Percentiles rank a stretch among this genome's conserved stretches.
phyloP scores from a whole-genome alignment of 2,329 filamentous ascomycete species.

The Scedosporium apiospermum region DNA sequence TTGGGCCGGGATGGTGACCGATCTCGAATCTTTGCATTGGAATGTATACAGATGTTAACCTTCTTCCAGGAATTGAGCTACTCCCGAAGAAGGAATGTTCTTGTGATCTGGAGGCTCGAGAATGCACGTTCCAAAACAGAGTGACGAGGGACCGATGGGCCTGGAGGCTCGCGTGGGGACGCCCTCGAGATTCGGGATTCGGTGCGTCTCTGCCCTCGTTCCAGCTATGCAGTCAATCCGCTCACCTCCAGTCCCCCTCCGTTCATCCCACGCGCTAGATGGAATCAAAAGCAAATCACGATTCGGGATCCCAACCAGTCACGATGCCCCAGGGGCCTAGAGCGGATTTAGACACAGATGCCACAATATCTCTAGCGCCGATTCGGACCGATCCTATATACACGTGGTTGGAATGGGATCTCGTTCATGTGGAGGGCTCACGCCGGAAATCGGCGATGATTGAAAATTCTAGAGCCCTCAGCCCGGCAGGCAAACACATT shows the following conservation, averaged over 20 bases:
- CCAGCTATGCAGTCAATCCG: not conserved
- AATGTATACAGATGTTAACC: not conserved
- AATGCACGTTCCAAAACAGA: not conserved
- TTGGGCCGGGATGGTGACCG: no score
- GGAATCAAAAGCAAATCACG: not conserved
- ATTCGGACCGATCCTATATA: not conserved
- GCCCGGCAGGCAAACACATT: no score
- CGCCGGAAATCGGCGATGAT: no score
- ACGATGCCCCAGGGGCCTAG: not conserved
- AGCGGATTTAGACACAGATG: not conserved
- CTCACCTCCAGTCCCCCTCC: not conserved
- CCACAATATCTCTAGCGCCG: not conserved
- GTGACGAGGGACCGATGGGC: no score
- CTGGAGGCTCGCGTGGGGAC: not conserved
- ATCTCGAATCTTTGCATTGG: no score
- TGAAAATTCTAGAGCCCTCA: no score
- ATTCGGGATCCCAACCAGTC: not conserved
- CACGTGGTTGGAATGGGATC: no score
- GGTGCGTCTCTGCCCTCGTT: not conserved
- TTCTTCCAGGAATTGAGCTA: not conserved
- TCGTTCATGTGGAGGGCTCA: no score
- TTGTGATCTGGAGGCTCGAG: not conserved
- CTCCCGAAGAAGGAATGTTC: not conserved
- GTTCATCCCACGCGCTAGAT: not conserved
- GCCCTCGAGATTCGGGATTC: not conserved